Conservation (phyloP, 164 flowering plant species). For the Liriodendron chinense region DNA sequence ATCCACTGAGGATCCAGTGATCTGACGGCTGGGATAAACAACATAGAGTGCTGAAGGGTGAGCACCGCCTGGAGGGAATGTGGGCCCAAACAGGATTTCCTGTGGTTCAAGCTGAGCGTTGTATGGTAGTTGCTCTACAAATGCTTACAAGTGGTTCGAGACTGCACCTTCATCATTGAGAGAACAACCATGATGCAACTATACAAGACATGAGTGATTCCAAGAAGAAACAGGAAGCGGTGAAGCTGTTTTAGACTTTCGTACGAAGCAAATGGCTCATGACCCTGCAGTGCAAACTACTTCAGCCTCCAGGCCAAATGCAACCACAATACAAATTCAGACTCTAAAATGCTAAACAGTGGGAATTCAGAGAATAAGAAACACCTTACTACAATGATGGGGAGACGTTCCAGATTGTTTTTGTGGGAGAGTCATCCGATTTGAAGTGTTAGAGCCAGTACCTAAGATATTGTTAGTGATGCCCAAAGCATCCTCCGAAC, state of each 20-base stretch:
- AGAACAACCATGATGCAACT: slow-evolving; percentile 72
- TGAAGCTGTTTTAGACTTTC: slow-evolving; percentile 95
- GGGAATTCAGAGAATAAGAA: neutral
- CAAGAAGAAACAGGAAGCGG: slow-evolving; percentile 85
- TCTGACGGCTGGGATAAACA: too few species aligned
- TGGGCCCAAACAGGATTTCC: neutral
- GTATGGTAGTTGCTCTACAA: neutral
- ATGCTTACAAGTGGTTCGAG: neutral
- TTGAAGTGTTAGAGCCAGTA: slow-evolving; percentile 22
- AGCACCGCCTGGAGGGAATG: neutral
- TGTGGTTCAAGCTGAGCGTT: neutral
- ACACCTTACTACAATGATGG: slow-evolving; percentile 69
- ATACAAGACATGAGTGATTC: slow-evolving; percentile 85
- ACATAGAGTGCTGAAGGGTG: neutral
- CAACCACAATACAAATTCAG: neutral
- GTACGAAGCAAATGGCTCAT: slow-evolving; percentile 82
- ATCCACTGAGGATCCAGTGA: too few species aligned
- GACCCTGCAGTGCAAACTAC: slow-evolving; percentile 51
- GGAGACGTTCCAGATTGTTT: slow-evolving; percentile 4
- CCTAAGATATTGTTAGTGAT: slow-evolving; percentile 18
- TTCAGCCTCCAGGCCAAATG: neutral
- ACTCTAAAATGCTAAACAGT: neutral
- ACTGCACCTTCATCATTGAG: slow-evolving; percentile 75
- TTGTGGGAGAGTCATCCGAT: slow-evolving; percentile 38
- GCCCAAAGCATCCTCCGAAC: slow-evolving; percentile 50